Evolutionary conservation across 2,329 filamentous ascomycete genomes (phyloP).

Genomic region (Diaporthe sp.): DNA sequence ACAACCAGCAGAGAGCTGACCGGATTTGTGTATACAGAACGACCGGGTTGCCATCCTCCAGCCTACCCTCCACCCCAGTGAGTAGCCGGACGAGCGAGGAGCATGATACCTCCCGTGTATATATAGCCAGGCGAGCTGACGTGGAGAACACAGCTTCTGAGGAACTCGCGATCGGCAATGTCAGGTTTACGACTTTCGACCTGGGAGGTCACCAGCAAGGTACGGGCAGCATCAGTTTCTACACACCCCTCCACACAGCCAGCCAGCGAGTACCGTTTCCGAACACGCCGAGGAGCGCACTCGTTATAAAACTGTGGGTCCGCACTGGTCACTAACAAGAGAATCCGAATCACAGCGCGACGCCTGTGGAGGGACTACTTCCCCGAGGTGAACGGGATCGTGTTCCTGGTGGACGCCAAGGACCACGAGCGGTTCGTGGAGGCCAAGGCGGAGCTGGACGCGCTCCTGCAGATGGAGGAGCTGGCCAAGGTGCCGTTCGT

Average conservation of each 20-base stretch:
- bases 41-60: conserved; percentile 92
- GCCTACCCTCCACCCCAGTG: conserved; percentile 92
- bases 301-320: too few relatives aligned
- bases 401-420: conserved; percentile 98
- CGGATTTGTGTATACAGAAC: conserved; percentile 69
- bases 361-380: conserved; percentile 98
- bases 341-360: conserved; percentile 70
- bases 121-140: conserved; percentile 37
- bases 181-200: conserved; percentile 95
- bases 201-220: conserved; percentile 94
- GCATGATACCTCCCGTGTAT: background rate
- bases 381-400: conserved; percentile 94
- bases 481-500: conserved; percentile 95
- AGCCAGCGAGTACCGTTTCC: background rate
- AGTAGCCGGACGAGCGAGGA: conserved; percentile 48
- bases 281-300: background rate
- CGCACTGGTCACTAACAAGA: conserved; percentile 26
- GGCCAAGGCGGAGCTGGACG: conserved; percentile 97
- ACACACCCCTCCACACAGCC: background rate
- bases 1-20: conserved; percentile 38
- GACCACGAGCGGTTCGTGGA: conserved; percentile 95
- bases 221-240: conserved; percentile 52
- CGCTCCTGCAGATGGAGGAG: conserved; percentile 96
- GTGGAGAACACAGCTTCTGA: conserved; percentile 75
- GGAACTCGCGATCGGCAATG: conserved; percentile 92